These are phyloP conservation scores for Diaporthe eres DNA, from an alignment of 2,329 filamentous ascomycete genomes.

Conservation along the genomic window DNA sequence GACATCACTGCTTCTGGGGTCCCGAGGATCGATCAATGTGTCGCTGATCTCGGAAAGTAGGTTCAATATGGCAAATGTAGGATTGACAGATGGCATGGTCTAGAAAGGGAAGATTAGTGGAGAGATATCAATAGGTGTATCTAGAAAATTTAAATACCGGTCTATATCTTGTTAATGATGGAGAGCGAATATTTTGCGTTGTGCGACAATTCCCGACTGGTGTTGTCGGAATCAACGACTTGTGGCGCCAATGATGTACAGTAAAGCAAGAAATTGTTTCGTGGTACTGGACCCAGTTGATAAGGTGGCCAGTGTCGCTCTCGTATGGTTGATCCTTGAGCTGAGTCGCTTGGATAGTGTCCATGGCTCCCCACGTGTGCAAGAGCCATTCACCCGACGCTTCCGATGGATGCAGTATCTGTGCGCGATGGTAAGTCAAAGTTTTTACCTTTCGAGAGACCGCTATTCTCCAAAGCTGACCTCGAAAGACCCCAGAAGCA, in stretches of 20 bases:
- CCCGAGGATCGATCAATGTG: constrained; percentile 1
- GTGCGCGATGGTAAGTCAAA: not conserved
- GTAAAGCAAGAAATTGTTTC: constrained; percentile 1
- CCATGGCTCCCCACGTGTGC: constrained; percentile 13
- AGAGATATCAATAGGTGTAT: not conserved
- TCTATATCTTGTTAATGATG: not conserved
- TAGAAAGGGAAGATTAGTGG: not conserved
- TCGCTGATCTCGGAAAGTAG: constrained; percentile 6
- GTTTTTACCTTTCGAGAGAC: no score
- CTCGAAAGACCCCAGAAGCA: not conserved
- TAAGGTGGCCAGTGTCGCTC: not conserved
- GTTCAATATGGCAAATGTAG: constrained; percentile 8
- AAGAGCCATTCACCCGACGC: not conserved
- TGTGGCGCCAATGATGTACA: constrained; percentile 15
- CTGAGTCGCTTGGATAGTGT: not conserved
- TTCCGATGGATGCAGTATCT: constrained; percentile 4
- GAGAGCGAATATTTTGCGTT: not conserved
- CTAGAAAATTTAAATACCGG: not conserved
- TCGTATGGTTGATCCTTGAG: not conserved
- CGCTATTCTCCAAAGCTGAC: not conserved
- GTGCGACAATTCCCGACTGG: no score
- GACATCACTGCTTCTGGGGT: not conserved
- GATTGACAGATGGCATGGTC: constrained; percentile 16
- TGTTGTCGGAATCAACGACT: not conserved
- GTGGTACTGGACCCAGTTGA: constrained; percentile 9